Base-by-base conservation (phyloP, 768 basidiomycete genomes). In the Hemileccinum impolitum region DNA sequence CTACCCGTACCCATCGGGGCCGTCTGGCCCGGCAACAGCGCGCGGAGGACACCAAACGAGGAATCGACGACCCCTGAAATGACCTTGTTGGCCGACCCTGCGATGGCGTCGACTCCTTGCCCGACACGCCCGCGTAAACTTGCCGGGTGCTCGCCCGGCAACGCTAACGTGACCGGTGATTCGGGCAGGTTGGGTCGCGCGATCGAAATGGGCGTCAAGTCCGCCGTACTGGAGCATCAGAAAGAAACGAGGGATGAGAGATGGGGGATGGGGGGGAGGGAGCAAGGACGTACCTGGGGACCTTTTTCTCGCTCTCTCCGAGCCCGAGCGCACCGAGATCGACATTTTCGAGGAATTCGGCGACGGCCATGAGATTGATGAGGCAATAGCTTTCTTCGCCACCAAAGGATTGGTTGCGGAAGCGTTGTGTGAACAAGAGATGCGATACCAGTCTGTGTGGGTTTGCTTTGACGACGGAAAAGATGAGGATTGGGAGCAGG, bases 331-430 rank as follows among this genome's bases (percentile, higher is more conserved):
- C 80, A 8, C 78, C 85, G 48, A 96, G 73, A 70, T 97, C 93
- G 31, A 97, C 92, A 62, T 94, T 90, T 70, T 95, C 93, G 44
- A 97, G 74, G 65, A 97, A 99, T 63, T 97, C 94, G 1, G 90
- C 90, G 6, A 95, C 94, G 11, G 95, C 95, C 75, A 94, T 83
- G 34, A 96, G 74, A 67, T 96, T 98, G 65, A 97, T 89, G 35
- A 95, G 76, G 50, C 94, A 97, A 60, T 94, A 99, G 41, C 83
- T 85, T 59, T 91, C 90, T 61, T 97, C 93, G 1, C 84, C 81
- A 1, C 62, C 64, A 44, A 62, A 58, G 2, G 51, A 36, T 32
- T 60, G 60, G 34, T 70, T 68, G 17, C 70, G 59, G 48, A 66
- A 64, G 3, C 62, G 57, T 45, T 65, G 48, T 54, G 70, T 52